Conservation (phyloP, 768 basidiomycete genomes). For the Royoungia palumana region DNA sequence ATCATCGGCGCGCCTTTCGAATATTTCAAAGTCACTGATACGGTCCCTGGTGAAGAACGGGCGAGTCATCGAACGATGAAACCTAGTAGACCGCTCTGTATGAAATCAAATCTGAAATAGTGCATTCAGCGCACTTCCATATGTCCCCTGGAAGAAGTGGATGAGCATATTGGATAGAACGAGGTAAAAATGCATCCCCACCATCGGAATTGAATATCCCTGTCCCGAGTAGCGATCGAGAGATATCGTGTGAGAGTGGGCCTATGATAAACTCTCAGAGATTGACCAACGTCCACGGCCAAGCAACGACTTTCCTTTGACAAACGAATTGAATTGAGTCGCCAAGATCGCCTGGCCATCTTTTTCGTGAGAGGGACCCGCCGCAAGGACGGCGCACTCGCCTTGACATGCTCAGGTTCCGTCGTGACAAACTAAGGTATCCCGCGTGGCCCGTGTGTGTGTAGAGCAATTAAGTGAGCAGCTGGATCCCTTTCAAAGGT, state of each 20-base stretch:
- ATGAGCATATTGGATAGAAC: not conserved
- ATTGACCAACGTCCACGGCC: constrained; percentile 10
- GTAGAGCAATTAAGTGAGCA: too few relatives aligned
- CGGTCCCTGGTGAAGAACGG: constrained; percentile 58
- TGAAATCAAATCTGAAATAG: too few relatives aligned
- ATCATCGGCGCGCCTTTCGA: constrained; percentile 48
- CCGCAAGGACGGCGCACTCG: not conserved
- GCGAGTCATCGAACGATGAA: constrained; percentile 57
- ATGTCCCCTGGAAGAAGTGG: constrained; percentile 41
- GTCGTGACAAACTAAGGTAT: constrained; percentile 38
- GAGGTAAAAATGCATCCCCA: constrained; percentile 8
- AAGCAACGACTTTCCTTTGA: constrained; percentile 32
- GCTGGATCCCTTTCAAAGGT: not conserved
- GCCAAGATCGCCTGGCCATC: constrained; percentile 38
- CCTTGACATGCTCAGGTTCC: constrained; percentile 50
- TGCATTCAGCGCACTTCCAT: constrained; percentile 49
- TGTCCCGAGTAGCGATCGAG: constrained; percentile 43
- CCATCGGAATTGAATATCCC: constrained; percentile 63
- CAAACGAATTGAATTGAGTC: constrained; percentile 42
- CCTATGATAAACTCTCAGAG: constrained; percentile 18
- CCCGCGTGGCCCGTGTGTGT: too few relatives aligned
- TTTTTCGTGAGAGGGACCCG: not conserved
- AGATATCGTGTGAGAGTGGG: constrained; percentile 4
- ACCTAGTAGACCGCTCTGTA: constrained; percentile 31
- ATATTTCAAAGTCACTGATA: constrained; percentile 53